phyloP scores from a whole-genome alignment of 2,329 filamentous ascomycete genomes.

The Fusarium clavum region DNA sequence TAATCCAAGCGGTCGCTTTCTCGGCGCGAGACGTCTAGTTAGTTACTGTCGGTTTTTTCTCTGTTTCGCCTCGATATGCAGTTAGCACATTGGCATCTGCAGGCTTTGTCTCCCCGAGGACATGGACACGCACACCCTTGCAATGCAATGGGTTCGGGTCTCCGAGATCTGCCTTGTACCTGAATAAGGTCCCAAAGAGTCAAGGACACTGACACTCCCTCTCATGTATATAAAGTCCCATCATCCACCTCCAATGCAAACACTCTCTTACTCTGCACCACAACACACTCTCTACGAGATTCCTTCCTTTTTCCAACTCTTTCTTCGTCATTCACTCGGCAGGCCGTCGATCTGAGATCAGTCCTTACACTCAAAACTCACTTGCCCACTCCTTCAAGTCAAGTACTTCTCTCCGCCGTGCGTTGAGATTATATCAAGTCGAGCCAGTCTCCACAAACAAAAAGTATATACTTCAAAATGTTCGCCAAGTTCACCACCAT shows the following conservation, averaged over 20 bases:
- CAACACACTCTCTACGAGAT: slow-evolving; percentile 38
- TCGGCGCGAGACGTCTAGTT: slow-evolving; percentile 17
- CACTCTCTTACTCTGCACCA: slow-evolving; percentile 18
- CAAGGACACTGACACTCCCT: slow-evolving; percentile 13
- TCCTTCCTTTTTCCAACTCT: slow-evolving; percentile 34
- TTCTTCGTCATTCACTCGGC: slow-evolving; percentile 43
- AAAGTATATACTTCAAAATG: slow-evolving; percentile 43
- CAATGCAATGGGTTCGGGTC: slow-evolving; percentile 18
- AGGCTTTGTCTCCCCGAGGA: slow-evolving; percentile 32
- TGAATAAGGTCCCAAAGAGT: slow-evolving; percentile 1
- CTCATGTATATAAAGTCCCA: slow-evolving; percentile 40
- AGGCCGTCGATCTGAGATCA: slow-evolving; percentile 49
- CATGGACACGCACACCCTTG: slow-evolving; percentile 19
- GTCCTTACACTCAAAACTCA: slow-evolving; percentile 38
- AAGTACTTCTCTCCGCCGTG: slow-evolving; percentile 43
- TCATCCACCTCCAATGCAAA: slow-evolving; percentile 30
- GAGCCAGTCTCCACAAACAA: slow-evolving; percentile 44
- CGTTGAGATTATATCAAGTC: slow-evolving; percentile 45
- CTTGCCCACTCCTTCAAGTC: slow-evolving; percentile 33
- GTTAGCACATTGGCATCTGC: slow-evolving; percentile 17
- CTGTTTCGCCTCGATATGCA: slow-evolving; percentile 33
- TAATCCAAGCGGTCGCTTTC: slow-evolving; percentile 31
- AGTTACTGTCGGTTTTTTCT: slow-evolving; percentile 2
- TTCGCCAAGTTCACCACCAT: slow-evolving; percentile 48
- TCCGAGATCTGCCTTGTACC: slow-evolving; percentile 26